Percentiles rank a stretch among this genome's conserved stretches.
phyloP scores from a whole-genome alignment of 192 early-diverging fungal species.

The Entrophospora sp. region DNA sequence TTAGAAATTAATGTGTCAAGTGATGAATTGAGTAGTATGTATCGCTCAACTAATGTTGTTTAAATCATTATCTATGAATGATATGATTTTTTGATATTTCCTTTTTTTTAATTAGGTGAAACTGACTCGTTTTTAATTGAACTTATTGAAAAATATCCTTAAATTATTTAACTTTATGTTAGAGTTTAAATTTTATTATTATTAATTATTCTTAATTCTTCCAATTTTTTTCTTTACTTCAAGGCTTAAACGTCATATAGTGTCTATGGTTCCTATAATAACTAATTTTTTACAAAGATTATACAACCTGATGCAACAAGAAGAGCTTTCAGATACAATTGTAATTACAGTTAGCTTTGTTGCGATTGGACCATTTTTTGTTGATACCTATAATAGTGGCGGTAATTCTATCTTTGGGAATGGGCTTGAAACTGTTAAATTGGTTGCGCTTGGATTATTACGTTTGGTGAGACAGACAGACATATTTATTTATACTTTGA shows the following conservation, averaged over 20 bases:
- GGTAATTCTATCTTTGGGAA: slow-evolving; percentile 20
- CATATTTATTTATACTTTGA: neutral
- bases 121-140: neutral
- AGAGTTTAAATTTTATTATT: neutral
- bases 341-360: slow-evolving; percentile 41
- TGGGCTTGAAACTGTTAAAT: slow-evolving; percentile 23
- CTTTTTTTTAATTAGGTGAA: neutral
- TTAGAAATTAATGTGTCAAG: slow-evolving; percentile 2
- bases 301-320: slow-evolving; percentile 19
- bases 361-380: slow-evolving; percentile 41
- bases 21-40: slow-evolving; percentile 16
- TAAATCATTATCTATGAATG: no score
- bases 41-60: no score
- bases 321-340: slow-evolving; percentile 38
- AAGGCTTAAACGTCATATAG: slow-evolving; percentile 2
- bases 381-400: slow-evolving; percentile 25
- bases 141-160: slow-evolving; percentile 19
- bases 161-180: neutral
- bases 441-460: slow-evolving; percentile 22
- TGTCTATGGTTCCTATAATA: neutral
- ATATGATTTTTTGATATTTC: neutral
- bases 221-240: neutral
- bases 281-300: slow-evolving; percentile 18
- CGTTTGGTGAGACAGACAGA: slow-evolving; percentile 22
- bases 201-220: neutral